phyloP scores from a whole-genome alignment of 2,329 filamentous ascomycete species.

The Exophiala xenobiotica region DNA sequence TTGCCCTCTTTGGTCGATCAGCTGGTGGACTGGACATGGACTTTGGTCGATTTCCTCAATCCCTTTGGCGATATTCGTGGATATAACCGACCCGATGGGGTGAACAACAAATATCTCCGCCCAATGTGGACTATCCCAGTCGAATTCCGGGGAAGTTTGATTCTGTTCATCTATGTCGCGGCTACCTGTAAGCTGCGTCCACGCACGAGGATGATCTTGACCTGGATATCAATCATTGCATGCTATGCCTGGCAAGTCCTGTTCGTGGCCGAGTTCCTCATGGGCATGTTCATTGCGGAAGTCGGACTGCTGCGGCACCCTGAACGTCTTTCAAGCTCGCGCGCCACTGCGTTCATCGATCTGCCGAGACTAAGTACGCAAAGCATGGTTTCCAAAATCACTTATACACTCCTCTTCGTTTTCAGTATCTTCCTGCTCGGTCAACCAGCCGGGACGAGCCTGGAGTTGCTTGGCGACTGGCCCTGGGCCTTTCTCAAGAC shows the following conservation, averaged over 20 bases:
- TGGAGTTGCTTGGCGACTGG: slow-evolving; percentile 8
- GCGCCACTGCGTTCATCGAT: too few relatives aligned
- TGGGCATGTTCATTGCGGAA: slow-evolving; percentile 14
- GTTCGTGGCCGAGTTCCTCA: slow-evolving; percentile 10
- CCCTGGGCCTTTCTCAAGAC: slow-evolving; percentile 10
- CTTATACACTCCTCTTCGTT: slow-evolving; percentile 4
- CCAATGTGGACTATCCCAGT: slow-evolving; percentile 33
- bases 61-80: slow-evolving; percentile 10
- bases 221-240: slow-evolving; percentile 4
- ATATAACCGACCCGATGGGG: neutral
- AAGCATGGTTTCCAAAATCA: neutral
- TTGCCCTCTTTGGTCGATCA: slow-evolving; percentile 3
- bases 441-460: slow-evolving; percentile 5
- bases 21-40: neutral
- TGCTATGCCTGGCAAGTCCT: slow-evolving; percentile 8
- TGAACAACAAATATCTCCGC: slow-evolving; percentile 23
- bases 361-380: too few relatives aligned
- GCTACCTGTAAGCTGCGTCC: slow-evolving; percentile 8
- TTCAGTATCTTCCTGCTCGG: slow-evolving; percentile 11
- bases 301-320: slow-evolving; percentile 3
- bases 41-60: slow-evolving; percentile 7
- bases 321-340: too few relatives aligned
- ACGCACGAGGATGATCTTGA: slow-evolving; percentile 5
- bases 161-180: slow-evolving; percentile 23
- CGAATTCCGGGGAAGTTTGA: slow-evolving; percentile 31